Percentiles rank a stretch among this genome's conserved stretches.
Conservation (phyloP, 2,329 filamentous ascomycete species). For the Alternaria triticimaculans region DNA sequence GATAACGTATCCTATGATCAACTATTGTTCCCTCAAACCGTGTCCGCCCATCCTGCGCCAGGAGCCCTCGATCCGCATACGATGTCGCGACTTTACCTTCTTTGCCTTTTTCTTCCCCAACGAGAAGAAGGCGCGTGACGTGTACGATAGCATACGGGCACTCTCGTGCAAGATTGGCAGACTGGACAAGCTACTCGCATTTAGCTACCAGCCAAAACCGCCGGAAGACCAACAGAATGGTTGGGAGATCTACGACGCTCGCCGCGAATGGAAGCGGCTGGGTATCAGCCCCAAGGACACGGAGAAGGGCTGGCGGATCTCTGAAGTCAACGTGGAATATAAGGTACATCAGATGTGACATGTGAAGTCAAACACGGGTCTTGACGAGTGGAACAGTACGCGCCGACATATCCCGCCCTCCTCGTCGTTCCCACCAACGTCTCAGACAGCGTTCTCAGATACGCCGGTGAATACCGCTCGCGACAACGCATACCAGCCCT, state of each 20-base stretch:
- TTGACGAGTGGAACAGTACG: constrained; percentile 63
- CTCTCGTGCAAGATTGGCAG: constrained; percentile 82
- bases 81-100: constrained; percentile 92
- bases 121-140: constrained; percentile 77
- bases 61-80: constrained; percentile 81
- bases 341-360: constrained; percentile 50
- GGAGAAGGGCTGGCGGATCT: constrained; percentile 87
- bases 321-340: constrained; percentile 88
- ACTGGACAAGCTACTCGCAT: constrained; percentile 90
- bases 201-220: constrained; percentile 77
- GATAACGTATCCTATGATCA: constrained; percentile 94
- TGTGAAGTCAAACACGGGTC: neutral
- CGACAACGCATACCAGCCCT: constrained; percentile 86
- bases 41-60: constrained; percentile 72
- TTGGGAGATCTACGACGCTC: constrained; percentile 85
- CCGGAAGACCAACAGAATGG: constrained; percentile 77
- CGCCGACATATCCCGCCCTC: constrained; percentile 86
- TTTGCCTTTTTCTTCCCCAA: constrained; percentile 86
- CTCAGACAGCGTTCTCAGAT: constrained; percentile 96
- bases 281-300: constrained; percentile 82
- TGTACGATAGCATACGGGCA: constrained; percentile 83
- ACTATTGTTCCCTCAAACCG: constrained; percentile 77
- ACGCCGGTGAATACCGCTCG: constrained; percentile 88
- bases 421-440: constrained; percentile 86
- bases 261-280: constrained; percentile 83